Base-by-base conservation (phyloP, 2,329 filamentous ascomycete genomes). In the Orbilia blumenaviensis region DNA sequence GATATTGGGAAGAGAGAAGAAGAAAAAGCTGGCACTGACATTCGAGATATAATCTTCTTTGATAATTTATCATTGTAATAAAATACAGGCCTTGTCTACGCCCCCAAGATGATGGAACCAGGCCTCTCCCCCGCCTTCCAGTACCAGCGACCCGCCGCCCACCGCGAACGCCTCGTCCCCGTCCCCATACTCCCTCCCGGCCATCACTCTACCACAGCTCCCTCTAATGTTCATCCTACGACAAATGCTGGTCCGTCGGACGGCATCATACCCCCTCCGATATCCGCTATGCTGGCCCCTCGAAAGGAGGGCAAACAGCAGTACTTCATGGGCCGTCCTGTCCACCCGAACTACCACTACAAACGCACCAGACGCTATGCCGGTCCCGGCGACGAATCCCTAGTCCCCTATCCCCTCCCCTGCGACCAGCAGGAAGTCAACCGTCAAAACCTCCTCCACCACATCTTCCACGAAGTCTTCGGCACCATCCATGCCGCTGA, bases 401-500 rank as follows among this genome's bases (percentile, higher is more conserved):
- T n/a, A n/a, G n/a, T 92, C 29, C 84, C 88, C 6, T 97, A 98
- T 80, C 93, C 93, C n/a, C 86, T 97, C 1, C 94, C 94, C 41
- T 91, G 91, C 84, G 94, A 97, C 83, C 87, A 97, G 42, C 86
- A 90, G 42, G 94, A 97, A 83, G 87, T 96, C 56, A 93, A 97
- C 83, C 89, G 94, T 69, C 94, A 97, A 83, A 93, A 90, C 54
- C 85, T 97, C 67, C 89, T 92, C 74, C 96, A 94, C 0, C 86
- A 96, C 79, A 87, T 97, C 77, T 86, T 93, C 61, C 90, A 92
- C 79, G 89, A 92, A 81, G 88, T 96, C 34, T 93, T 95, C 80
- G 92, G 93, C 48, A 85, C 86, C 29, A 86, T 92, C 64, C 77
- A 80, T 52, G 78, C 72, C 23, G 74, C 78, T 25, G 77, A 80